Evolutionary conservation across 805 yeast genomes (phyloP).

Genomic region (Kluyveromyces aestuarii): DNA sequence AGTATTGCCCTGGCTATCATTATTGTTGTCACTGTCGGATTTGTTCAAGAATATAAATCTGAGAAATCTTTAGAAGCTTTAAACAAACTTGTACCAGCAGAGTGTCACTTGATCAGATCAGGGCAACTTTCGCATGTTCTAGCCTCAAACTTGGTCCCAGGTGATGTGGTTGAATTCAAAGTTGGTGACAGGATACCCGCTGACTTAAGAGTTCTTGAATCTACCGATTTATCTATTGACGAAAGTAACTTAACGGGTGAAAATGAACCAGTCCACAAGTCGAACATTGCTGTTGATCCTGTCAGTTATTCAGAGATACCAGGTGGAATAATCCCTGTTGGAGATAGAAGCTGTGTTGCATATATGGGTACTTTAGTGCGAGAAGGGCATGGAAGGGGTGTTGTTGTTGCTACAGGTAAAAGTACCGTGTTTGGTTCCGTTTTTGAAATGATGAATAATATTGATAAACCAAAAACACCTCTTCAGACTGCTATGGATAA

Average conservation of each 20-base stretch:
- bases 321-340: slow-evolving; percentile 40
- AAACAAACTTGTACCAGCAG: slow-evolving; percentile 92
- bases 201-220: slow-evolving; percentile 71
- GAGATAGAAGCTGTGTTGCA: slow-evolving; percentile 71
- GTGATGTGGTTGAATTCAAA: slow-evolving; percentile 81
- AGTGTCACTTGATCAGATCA: slow-evolving; percentile 81
- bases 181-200: slow-evolving; percentile 98
- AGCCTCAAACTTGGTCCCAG: slow-evolving; percentile 88
- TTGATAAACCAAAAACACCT: slow-evolving; percentile 97
- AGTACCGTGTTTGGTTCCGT: slow-evolving; percentile 92
- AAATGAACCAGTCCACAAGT: slow-evolving; percentile 74
- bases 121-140: slow-evolving; percentile 71
- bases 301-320: slow-evolving; percentile 22
- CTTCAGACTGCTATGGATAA: slow-evolving; percentile 92
- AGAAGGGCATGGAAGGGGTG: slow-evolving; percentile 90
- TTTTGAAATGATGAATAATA: slow-evolving; percentile 88
- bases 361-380: slow-evolving; percentile 97
- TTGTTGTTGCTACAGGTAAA: slow-evolving; percentile 84
- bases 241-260: slow-evolving; percentile 96
- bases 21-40: slow-evolving; percentile 94
- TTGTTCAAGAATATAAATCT: slow-evolving; percentile 92
- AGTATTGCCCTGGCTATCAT: slow-evolving; percentile 85
- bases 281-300: slow-evolving; percentile 34
- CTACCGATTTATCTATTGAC: slow-evolving; percentile 77
- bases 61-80: slow-evolving; percentile 92